Conservation (phyloP, 306 rosid genomes). For the Acacia crassicarpa region DNA sequence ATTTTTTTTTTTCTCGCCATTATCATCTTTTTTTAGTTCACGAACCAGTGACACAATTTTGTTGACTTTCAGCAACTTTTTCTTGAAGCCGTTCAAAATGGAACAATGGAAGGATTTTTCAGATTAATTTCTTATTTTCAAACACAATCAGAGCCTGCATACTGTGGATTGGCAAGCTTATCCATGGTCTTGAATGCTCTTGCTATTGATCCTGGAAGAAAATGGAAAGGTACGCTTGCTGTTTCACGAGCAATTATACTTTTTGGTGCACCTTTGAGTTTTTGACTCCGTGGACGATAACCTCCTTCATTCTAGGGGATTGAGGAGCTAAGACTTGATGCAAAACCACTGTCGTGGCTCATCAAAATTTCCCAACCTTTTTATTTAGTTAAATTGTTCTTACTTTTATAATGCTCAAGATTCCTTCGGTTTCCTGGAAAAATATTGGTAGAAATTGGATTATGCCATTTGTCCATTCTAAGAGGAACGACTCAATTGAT, state of each 20-base stretch:
- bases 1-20: background rate
- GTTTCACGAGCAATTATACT: background rate
- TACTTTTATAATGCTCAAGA: background rate
- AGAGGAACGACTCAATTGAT: background rate
- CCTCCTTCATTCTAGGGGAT: background rate
- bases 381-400: background rate
- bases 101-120: constrained; percentile 90
- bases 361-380: background rate
- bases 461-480: background rate
- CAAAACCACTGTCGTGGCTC: background rate
- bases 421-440: background rate
- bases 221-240: constrained; percentile 74
- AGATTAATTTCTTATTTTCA: constrained; percentile 78
- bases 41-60: background rate
- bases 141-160: constrained; percentile 93
- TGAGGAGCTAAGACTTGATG: background rate
- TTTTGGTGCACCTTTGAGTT: too few relatives aligned
- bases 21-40: background rate
- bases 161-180: constrained; percentile 89
- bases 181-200: constrained; percentile 95
- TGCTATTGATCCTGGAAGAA: constrained; percentile 91
- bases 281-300: background rate
- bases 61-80: constrained; percentile 64
- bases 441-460: background rate
- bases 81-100: constrained; percentile 68